Evolutionary conservation across 2,329 filamentous ascomycete genomes (phyloP), one percentile per base, ranked within the genome.

Genomic region (Microcyclosporella mali): DNA sequence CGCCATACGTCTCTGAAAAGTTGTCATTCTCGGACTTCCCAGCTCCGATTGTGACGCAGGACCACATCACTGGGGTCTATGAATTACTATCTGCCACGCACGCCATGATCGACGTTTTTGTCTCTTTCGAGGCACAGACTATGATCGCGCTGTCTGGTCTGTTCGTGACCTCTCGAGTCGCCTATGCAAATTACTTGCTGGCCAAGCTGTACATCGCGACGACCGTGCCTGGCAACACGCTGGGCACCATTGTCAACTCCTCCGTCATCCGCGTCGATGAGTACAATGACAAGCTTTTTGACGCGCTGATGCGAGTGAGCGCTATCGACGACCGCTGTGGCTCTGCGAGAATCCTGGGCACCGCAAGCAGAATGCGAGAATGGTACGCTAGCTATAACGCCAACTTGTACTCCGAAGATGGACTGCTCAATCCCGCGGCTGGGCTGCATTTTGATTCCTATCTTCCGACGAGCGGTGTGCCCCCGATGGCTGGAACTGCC

Each of bases 11-110:
- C 11, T 45, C 57, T 2, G 56, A 58, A 19, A 56, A 49, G 4
- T 45, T 62, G 7, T 52, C 55, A 9, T 41, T 55, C 19, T 52
- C 51, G 3, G 59, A 61, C 35, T 55, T 58, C 28, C 57, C 58
- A 7, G 37, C 45, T 19, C 21, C 59, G 3, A 15, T 37, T 2
- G 43, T 59, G 4, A 52, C 45, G 3, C 40, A 51, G 32, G 51
- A 56, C 6, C 57, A 60, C 27, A 48, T 57, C 28, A 48, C 51
- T 15, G 50, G 55, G 12, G 36, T 59, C 9, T 46, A 49, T 11
- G 49, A 55, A 21, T 41, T 61, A 14, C 46, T 44, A 28, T 29
- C 45, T 3, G 51, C 56, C 21, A 38, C 43, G 9, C 57, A 60
- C 27, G 49, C 40, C 4, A 43, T 57, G 12, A 43, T 61, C 9